Base-by-base conservation (phyloP, 768 basidiomycete genomes). In the Boletus barrowsii region DNA sequence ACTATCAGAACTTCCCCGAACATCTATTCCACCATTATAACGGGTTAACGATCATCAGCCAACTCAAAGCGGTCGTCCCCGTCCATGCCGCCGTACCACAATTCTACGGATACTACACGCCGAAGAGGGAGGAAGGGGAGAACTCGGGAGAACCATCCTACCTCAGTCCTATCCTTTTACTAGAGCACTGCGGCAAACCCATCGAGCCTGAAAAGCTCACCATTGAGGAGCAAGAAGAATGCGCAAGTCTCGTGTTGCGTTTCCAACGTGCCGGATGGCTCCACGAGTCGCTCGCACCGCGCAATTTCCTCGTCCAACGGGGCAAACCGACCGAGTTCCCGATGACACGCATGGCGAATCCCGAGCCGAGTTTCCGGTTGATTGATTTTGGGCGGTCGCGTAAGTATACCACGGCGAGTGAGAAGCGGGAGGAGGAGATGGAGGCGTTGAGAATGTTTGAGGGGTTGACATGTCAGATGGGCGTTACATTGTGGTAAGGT, bases 41-140 rank as follows among this genome's bases (percentile, higher is more conserved):
- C 9, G 67, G 63, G 29, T 67, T 67, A 32, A 69, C 62, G 9
- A 6, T 62, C 43, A 26, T 67, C 0, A 3, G 10, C 6, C 69
- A 67, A 22, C 24, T 81, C 6, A 67, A 68, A 30, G 60, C 75
- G 57, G 77, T 82, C 1, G 74, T 78, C 0, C 80, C 81, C 3
- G 69, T 79, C 4, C 69, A 73, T 8, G 75, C 84, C 0, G 47
- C 84, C 47, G 79, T 82, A 4, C 84, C 86, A 0, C 83, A 84
- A 63, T 87, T 79, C 65, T 87, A 82, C 58, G 84, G 86, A 1
- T 83, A 81, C 66, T 87, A 86, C 58, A 62, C 60, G 1, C 73
- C 73, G 1, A 14, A 46, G 35, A 1, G 17, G 68, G 10, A 26
- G 1, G 0, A 32, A 3, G 6, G 1, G 11, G 2, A 18, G 18